Conservation (phyloP, 148 eudicot species). For the Fagopyrum tataricum region DNA sequence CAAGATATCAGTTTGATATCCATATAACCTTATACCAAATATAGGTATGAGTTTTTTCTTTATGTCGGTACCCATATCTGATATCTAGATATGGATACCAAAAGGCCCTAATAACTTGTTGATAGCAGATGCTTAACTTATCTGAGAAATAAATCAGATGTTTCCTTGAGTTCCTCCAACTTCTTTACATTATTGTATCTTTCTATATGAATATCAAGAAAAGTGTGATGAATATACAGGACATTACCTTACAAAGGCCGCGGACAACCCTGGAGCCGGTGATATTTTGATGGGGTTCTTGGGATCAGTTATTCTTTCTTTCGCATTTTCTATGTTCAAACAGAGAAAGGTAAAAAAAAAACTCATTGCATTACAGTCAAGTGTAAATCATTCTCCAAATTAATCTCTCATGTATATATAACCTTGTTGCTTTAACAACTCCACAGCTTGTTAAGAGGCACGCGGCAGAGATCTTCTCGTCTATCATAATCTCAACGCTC, state of each 20-base stretch:
- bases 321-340: conserved; percentile 98
- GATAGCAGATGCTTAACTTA: background rate
- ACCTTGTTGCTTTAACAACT: background rate
- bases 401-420: background rate
- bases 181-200: background rate
- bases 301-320: conserved; percentile 96
- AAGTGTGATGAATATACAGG: conserved; percentile 32
- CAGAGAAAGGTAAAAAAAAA: conserved; percentile 68
- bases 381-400: background rate
- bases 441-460: conserved; percentile 94
- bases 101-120: too few relatives aligned
- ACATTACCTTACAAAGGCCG: conserved; percentile 74
- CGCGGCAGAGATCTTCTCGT: conserved; percentile 93
- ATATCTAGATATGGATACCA: too few relatives aligned
- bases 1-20: too few relatives aligned
- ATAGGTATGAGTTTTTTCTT: too few relatives aligned
- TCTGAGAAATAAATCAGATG: background rate
- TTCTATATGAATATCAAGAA: background rate
- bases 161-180: background rate
- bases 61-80: too few relatives aligned
- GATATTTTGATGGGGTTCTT: conserved; percentile 96
- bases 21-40: too few relatives aligned
- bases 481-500: conserved; percentile 63
- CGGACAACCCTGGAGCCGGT: conserved; percentile 95
- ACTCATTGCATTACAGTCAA: background rate